These are phyloP conservation scores for Medicago truncatula DNA, from an alignment of 306 rosid genomes.

Conservation along the genomic window MtrunA17r5.0-ANR NC_053047.1:34129001-34129500, in stretches of 20 bases:
- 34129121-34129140: accelerated
- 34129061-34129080: too few relatives aligned
- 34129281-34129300: constrained; percentile 37
- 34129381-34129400: constrained; percentile 7
- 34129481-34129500: too few relatives aligned
- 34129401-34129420: constrained; percentile 9
- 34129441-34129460: neutral
- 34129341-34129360: constrained; percentile 34
- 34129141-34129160: too few relatives aligned
- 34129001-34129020: too few relatives aligned
- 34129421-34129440: constrained; percentile 14
- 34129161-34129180: too few relatives aligned
- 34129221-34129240: neutral
- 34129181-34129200: too few relatives aligned
- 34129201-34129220: too few relatives aligned
- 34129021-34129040: too few relatives aligned
- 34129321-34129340: constrained; percentile 43
- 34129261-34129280: neutral
- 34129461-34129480: too few relatives aligned
- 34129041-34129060: too few relatives aligned
- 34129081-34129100: too few relatives aligned
- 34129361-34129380: constrained; percentile 32
- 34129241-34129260: constrained; percentile 37
- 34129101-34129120: too few relatives aligned
- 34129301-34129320: constrained; percentile 39